Percentiles rank a stretch among this genome's conserved stretches.
Evolutionary conservation across 2,329 filamentous ascomycete species (phyloP).

Genomic region (Diaporthe sp.): DNA sequence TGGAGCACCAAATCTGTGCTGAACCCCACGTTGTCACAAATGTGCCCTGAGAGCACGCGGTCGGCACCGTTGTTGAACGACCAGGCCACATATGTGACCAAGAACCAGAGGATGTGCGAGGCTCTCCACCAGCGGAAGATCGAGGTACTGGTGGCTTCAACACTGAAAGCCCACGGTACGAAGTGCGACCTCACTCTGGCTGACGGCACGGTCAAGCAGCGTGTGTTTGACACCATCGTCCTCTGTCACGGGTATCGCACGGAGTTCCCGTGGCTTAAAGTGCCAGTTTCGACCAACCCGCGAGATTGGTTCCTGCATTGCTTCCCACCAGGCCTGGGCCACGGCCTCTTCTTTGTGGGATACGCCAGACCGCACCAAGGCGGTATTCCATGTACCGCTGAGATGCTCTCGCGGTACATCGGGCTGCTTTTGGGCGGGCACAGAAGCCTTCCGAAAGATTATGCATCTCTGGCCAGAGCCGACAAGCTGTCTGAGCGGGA

Average conservation of each 20-base stretch:
- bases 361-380: conserved; percentile 6
- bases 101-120: conserved; percentile 20
- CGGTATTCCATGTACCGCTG: not conserved
- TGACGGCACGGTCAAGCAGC: not conserved
- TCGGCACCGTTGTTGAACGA: not conserved
- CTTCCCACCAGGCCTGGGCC: not conserved
- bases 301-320: conserved; percentile 11
- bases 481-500: not conserved
- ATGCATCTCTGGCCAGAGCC: not conserved
- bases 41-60: not conserved
- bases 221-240: not conserved
- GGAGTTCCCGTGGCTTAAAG: not conserved
- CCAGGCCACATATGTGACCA: conserved; percentile 15
- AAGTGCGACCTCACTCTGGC: not conserved
- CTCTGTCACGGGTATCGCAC: conserved; percentile 13
- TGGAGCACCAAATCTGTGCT: conserved; percentile 3
- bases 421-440: not conserved
- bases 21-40: conserved; percentile 5
- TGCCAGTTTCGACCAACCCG: not conserved
- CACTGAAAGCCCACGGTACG: not conserved
- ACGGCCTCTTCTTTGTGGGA: conserved; percentile 1
- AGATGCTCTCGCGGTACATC: conserved; percentile 16
- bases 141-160: not conserved
- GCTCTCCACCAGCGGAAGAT: conserved; percentile 5
- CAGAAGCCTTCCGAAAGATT: not conserved